Percentiles rank a stretch among this genome's conserved stretches.
Conservation (phyloP, 2,329 filamentous ascomycete genomes). For the Cytospora mali region DNA sequence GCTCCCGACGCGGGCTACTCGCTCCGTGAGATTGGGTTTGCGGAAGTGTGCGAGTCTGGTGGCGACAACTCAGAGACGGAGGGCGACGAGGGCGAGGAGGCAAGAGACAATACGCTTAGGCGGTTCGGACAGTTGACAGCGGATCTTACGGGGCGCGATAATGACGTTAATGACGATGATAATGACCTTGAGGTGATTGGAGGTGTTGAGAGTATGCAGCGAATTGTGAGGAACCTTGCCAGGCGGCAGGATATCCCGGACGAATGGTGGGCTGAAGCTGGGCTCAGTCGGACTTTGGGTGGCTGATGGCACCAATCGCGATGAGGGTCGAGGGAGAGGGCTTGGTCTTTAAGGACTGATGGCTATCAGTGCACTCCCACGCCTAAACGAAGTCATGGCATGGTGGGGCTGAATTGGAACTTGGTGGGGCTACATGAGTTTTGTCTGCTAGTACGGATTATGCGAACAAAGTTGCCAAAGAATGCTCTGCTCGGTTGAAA, state of each 20-base stretch:
- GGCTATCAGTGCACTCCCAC: not conserved
- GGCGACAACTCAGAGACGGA: slow-evolving; percentile 60
- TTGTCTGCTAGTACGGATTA: not conserved
- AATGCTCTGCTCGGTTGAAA: not conserved
- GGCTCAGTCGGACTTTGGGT: slow-evolving; percentile 62
- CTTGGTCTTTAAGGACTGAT: not conserved
- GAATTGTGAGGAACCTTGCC: slow-evolving; percentile 70
- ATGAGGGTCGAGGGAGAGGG: not conserved
- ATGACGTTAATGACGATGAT: slow-evolving; percentile 30
- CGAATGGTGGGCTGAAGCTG: slow-evolving; percentile 77
- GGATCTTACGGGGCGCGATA: slow-evolving; percentile 45
- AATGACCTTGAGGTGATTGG: slow-evolving; percentile 43
- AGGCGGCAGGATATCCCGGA: slow-evolving; percentile 76
- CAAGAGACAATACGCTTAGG: slow-evolving; percentile 29
- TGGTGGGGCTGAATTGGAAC: not conserved
- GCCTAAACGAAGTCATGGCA: not conserved
- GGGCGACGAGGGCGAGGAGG: slow-evolving; percentile 48
- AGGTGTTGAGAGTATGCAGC: slow-evolving; percentile 60
- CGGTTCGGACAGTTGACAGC: slow-evolving; percentile 41
- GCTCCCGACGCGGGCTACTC: slow-evolving; percentile 33
- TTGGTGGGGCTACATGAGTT: not conserved
- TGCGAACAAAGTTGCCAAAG: not conserved
- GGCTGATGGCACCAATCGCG: not conserved
- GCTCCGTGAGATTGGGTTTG: slow-evolving; percentile 29
- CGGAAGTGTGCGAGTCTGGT: slow-evolving; percentile 54